These are phyloP conservation scores for Fagopyrum homotropicum DNA, from an alignment of 148 eudicot genomes.

Conservation along the genomic window DNA sequence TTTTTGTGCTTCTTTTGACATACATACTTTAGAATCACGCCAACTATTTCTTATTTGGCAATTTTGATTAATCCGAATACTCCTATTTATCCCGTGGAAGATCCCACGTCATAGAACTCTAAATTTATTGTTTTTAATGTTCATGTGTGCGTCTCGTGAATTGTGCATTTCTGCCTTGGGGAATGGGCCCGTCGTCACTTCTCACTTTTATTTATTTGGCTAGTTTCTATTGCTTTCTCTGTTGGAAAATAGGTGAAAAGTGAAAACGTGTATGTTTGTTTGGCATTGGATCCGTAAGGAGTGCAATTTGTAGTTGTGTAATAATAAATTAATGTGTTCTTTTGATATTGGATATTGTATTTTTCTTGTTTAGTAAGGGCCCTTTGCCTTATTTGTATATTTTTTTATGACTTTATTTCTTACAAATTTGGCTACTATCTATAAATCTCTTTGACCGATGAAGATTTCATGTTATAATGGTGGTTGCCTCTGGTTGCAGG, in stretches of 20 bases:
- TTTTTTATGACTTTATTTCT: neutral
- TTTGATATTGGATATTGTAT: too few relatives aligned
- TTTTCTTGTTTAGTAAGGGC: too few relatives aligned
- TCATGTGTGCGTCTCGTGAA: too few relatives aligned
- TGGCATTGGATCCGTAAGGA: neutral
- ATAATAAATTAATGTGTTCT: too few relatives aligned
- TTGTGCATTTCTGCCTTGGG: neutral
- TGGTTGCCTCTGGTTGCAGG: slow-evolving; percentile 33
- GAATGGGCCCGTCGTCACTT: neutral
- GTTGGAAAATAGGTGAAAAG: neutral
- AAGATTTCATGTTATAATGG: neutral
- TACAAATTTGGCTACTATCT: neutral
- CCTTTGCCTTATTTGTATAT: too few relatives aligned
- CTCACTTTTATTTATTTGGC: neutral
- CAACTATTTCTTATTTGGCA: too few relatives aligned
- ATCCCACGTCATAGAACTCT: too few relatives aligned
- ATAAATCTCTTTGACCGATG: neutral
- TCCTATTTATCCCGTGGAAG: too few relatives aligned
- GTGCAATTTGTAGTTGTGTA: neutral
- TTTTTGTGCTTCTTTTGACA: too few relatives aligned
- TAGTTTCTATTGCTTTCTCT: neutral
- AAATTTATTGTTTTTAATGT: too few relatives aligned
- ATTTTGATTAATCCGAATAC: too few relatives aligned
- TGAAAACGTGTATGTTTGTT: neutral
- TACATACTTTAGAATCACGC: too few relatives aligned